Conservation (phyloP, 768 basidiomycete genomes). For the Macrolepiota fuliginosa region DNA sequence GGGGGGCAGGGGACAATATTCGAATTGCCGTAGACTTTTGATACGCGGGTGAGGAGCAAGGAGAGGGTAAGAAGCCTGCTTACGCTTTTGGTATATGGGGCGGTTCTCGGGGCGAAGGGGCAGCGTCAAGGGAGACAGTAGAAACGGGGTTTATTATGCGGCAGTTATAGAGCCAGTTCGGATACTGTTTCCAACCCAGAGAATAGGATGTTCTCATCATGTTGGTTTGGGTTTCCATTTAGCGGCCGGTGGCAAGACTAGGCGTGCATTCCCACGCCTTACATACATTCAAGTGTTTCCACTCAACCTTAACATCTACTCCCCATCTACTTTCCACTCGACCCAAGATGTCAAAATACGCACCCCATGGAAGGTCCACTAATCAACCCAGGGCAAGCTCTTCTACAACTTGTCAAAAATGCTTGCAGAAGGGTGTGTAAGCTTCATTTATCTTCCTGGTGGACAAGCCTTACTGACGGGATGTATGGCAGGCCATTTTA, state of each 20-base stretch:
- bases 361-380: slow-evolving; percentile 63
- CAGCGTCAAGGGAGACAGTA: no score
- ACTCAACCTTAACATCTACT: neutral
- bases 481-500: slow-evolving; percentile 72
- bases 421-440: slow-evolving; percentile 57
- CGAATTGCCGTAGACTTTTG: no score
- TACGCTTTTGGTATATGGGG: no score
- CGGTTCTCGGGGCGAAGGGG: no score
- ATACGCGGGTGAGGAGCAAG: no score
- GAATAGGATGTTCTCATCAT: no score
- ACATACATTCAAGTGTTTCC: neutral
- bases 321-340: neutral
- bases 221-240: no score
- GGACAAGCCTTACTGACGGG: neutral
- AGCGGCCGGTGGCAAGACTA: neutral
- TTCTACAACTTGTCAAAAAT: slow-evolving; percentile 81
- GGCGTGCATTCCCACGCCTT: neutral
- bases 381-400: slow-evolving; percentile 64
- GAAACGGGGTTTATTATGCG: no score
- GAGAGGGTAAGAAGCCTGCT: no score
- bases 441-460: slow-evolving; percentile 13
- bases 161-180: no score
- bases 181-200: no score
- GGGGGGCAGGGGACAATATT: no score
- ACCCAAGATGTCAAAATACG: slow-evolving; percentile 70